Base-by-base conservation (phyloP, 768 basidiomycete genomes). In the Boletus tylopilopsis region DNA sequence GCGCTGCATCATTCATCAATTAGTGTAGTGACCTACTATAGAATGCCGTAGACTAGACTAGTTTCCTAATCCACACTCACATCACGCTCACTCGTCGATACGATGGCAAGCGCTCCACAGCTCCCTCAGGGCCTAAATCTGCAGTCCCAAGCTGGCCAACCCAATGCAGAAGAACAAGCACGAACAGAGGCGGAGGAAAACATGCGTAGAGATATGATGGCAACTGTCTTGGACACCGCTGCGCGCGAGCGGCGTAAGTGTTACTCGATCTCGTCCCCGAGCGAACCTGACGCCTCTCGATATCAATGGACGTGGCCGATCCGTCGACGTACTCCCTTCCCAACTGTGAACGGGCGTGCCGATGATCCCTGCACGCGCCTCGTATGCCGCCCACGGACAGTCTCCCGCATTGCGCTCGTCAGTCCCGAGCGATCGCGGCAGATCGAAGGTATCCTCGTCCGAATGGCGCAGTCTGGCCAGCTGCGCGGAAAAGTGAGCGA, bases 391-490 rank as follows among this genome's bases (percentile, higher is more conserved):
- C 27, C 27, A 27, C 27, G 8, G 29, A 5, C 61, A 95, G 92
- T 94, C 48, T 84, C 89, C 10, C 83, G 94, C 42, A 94, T 95
- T 55, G 79, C 85, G 5, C 81, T 95, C 24, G 93, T 94, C 58
- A 87, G 88, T 56, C 85, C 90, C 0, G 82, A 88, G 34, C 75
- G 90, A 63, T 86, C 90, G 16, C 77, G 77, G 54, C 82, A 91
- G 64, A 88, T 95, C 57, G 89, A 94, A 68, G 72, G 70, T 4
- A 81, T 93, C 49, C 73, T 95, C 27, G 56, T 87, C 34, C 77
- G 88, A 34, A 91, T 93, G 87, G 90, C 84, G 8, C 89, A 91
- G 69, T 75, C 79, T 1, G 90, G 92, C 7, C 90, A 93, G 64
- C 66, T 95, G 33, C 77, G 85, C 37, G 85, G 84, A 1, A 74